Evolutionary conservation across 164 flowering plant species (phyloP).

Genomic region (Magnolia changhungtana): DNA sequence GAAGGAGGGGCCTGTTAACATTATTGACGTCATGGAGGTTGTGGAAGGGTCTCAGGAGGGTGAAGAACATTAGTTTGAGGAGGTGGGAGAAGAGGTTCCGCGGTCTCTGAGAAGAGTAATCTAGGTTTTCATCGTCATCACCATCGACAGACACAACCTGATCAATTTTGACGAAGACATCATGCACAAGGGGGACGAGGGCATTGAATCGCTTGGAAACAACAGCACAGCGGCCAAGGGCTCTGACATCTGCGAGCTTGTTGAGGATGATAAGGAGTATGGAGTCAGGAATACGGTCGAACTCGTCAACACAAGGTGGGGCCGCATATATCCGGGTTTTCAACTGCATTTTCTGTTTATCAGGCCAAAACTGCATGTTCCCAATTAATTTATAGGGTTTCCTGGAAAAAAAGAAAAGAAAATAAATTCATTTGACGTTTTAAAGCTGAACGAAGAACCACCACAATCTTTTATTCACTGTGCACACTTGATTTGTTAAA

Average conservation of each 20-base stretch:
- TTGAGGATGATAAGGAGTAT: constrained; percentile 44
- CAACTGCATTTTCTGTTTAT: constrained; percentile 9
- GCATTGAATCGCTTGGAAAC: constrained; percentile 52
- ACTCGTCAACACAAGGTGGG: constrained; percentile 21
- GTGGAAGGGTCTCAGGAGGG: constrained; percentile 12
- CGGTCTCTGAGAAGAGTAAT: constrained; percentile 15
- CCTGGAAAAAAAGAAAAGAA: not conserved
- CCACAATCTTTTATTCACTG: not conserved
- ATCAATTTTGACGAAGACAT: constrained; percentile 24
- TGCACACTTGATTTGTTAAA: not conserved
- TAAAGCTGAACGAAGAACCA: not conserved
- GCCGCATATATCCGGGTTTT: constrained; percentile 11
- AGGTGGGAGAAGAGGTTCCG: constrained; percentile 11
- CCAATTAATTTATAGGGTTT: not conserved
- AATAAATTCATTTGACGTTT: not conserved
- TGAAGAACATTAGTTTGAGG: constrained; percentile 10
- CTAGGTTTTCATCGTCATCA: constrained; percentile 3
- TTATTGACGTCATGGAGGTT: constrained; percentile 3
- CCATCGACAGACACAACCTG: constrained; percentile 4
- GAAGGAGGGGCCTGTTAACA: constrained; percentile 10
- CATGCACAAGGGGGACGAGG: constrained; percentile 30
- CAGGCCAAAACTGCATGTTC: not conserved
- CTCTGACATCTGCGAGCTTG: constrained; percentile 39
- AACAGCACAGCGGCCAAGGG: constrained; percentile 37
- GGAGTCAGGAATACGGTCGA: constrained; percentile 51